Evolutionary conservation across 2,329 filamentous ascomycete genomes (phyloP).

Genomic region (Xylaria sp.): DNA sequence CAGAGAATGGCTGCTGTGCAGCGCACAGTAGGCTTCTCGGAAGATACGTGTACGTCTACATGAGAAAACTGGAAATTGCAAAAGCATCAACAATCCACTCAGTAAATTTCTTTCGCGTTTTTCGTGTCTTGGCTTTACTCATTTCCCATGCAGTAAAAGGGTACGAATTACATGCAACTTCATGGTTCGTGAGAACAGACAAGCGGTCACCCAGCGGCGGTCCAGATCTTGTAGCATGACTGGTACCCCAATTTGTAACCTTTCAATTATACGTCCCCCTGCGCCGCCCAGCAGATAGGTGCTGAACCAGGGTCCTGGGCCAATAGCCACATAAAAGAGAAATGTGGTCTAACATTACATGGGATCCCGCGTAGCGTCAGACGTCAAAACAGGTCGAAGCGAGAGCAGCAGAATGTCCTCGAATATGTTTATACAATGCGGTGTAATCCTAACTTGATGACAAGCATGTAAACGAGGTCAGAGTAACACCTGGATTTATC

Average conservation of each 20-base stretch:
- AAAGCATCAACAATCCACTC: not conserved
- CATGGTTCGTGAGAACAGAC: not conserved
- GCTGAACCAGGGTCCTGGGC: not conserved
- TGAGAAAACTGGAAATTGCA: not conserved
- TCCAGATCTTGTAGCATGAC: conserved; percentile 15
- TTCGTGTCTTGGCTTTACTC: conserved; percentile 15
- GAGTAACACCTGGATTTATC: not conserved
- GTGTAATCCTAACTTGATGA: not conserved
- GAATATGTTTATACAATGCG: not conserved
- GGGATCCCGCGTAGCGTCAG: not conserved
- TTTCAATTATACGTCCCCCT: not conserved
- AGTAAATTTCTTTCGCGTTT: not conserved
- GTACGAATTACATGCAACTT: conserved; percentile 7
- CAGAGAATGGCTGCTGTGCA: not conserved
- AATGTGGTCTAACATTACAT: conserved; percentile 9
- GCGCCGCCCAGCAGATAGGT: not conserved
- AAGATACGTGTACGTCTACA: not conserved
- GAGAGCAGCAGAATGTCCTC: conserved; percentile 17
- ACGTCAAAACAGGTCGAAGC: not conserved
- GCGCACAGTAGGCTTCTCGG: not conserved
- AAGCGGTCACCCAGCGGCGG: conserved; percentile 2
- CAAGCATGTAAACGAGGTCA: not conserved
- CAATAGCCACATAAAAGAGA: not conserved
- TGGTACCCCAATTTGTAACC: conserved; percentile 15
- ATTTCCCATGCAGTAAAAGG: conserved; percentile 30